Evolutionary conservation across 306 rosid species (phyloP).

Genomic region (Rosa persica): DNA sequence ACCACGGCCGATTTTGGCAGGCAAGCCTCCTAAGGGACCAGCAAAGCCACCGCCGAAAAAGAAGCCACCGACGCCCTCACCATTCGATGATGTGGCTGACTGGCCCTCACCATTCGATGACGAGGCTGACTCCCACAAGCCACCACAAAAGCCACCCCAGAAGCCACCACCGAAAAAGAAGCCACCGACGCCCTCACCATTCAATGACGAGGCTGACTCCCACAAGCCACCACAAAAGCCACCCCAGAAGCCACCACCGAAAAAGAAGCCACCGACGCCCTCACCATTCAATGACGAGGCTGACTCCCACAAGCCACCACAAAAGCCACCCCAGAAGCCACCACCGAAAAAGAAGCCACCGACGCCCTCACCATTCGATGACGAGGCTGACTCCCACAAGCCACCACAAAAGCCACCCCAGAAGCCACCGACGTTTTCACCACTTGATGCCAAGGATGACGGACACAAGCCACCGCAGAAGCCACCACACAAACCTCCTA

Average conservation of each 20-base stretch:
- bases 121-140: background rate
- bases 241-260: background rate
- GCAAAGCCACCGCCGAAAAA: background rate
- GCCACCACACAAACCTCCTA: conserved; percentile 6
- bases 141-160: background rate
- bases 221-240: background rate
- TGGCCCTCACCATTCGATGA: background rate
- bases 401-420: background rate
- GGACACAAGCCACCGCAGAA: background rate
- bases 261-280: background rate
- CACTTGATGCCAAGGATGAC: background rate
- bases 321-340: background rate
- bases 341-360: background rate
- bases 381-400: background rate
- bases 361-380: background rate
- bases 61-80: background rate
- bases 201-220: background rate
- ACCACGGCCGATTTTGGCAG: background rate
- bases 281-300: background rate
- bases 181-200: background rate
- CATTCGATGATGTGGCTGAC: too few relatives aligned
- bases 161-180: background rate
- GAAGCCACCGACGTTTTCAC: background rate
- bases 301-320: background rate
- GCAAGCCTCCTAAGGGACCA: background rate